These are phyloP conservation scores for Colletotrichum orchidophilum DNA, from an alignment of 2,329 filamentous ascomycete species.

Conservation along the genomic window DNA sequence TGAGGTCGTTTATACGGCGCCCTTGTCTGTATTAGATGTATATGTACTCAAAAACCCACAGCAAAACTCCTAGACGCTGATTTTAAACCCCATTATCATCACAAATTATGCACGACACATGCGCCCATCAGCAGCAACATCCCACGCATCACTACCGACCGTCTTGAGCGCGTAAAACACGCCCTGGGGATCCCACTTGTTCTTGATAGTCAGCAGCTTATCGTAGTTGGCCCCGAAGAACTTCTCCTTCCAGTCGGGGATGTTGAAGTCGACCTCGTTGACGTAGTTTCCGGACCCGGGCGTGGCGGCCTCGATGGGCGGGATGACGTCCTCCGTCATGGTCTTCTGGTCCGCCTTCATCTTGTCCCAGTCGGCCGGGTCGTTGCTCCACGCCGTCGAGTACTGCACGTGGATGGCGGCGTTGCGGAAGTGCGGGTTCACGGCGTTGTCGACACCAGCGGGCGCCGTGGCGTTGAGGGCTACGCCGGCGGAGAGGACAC, in stretches of 20 bases:
- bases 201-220: conserved; percentile 55
- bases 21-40: background rate
- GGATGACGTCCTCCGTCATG: conserved; percentile 34
- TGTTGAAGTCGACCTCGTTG: conserved; percentile 61
- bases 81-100: background rate
- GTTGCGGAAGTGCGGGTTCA: conserved; percentile 32
- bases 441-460: conserved; percentile 29
- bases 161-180: conserved; percentile 59
- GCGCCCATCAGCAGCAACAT: conserved; percentile 48
- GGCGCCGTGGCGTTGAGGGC: conserved; percentile 35
- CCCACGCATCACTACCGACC: conserved; percentile 64
- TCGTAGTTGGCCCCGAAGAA: conserved; percentile 60
- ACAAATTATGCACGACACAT: conserved; percentile 45
- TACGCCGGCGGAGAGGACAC: conserved; percentile 35
- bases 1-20: background rate
- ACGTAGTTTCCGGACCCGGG: conserved; percentile 56
- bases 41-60: background rate
- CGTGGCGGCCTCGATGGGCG: conserved; percentile 39
- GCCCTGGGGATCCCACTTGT: conserved; percentile 55
- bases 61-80: background rate
- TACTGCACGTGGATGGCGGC: conserved; percentile 32
- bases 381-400: conserved; percentile 33
- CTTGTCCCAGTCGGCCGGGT: conserved; percentile 26
- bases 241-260: conserved; percentile 53
- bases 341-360: conserved; percentile 29